These are phyloP conservation scores for Trichocladium uniseriatum DNA, from an alignment of 495 filamentous ascomycete species.

Conservation along the genomic window DNA sequence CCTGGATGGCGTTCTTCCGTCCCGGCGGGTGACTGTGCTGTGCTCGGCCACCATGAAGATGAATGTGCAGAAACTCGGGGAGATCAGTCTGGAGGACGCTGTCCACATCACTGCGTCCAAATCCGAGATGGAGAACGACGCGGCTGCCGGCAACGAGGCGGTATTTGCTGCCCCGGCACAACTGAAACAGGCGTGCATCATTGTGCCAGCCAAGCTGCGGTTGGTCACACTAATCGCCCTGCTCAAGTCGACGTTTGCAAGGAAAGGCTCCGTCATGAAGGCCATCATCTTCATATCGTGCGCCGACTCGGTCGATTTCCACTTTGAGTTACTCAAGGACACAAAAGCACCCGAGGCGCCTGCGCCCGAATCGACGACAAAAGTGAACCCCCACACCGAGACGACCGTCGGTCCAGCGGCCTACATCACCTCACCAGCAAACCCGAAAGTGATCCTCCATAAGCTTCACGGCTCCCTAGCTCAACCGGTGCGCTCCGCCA, in stretches of 20 bases:
- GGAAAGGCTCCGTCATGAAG: slow-evolving; percentile 84
- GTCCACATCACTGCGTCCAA: slow-evolving; percentile 71
- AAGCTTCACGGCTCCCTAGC: slow-evolving; percentile 90
- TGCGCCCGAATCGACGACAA: slow-evolving; percentile 17
- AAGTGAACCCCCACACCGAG: slow-evolving; percentile 25
- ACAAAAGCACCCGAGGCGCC: slow-evolving; percentile 25
- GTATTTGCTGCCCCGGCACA: slow-evolving; percentile 82
- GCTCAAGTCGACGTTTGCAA: slow-evolving; percentile 75
- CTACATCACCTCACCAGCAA: slow-evolving; percentile 42
- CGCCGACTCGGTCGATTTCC: slow-evolving; percentile 93
- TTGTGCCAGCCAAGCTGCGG: slow-evolving; percentile 80
- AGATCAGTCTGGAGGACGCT: slow-evolving; percentile 91
- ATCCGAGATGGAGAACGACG: slow-evolving; percentile 36
- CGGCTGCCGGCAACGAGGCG: slow-evolving; percentile 39
- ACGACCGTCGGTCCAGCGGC: slow-evolving; percentile 35
- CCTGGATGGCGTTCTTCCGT: slow-evolving; percentile 52
- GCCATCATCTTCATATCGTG: slow-evolving; percentile 94
- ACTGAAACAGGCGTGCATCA: slow-evolving; percentile 78
- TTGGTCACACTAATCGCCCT: slow-evolving; percentile 77
- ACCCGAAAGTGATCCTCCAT: slow-evolving; percentile 56
- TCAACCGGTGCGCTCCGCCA: slow-evolving; percentile 76
- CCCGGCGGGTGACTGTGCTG: slow-evolving; percentile 72
- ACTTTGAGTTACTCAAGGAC: slow-evolving; percentile 77
- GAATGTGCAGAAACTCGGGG: slow-evolving; percentile 82
- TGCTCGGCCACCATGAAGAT: slow-evolving; percentile 97